A percentile compares a stretch with the other conserved stretches of the same genome.
These are phyloP conservation scores for Hansenula lynferdii DNA, from an alignment of 1,139 yeast species.

Conservation along the genomic window DNA sequence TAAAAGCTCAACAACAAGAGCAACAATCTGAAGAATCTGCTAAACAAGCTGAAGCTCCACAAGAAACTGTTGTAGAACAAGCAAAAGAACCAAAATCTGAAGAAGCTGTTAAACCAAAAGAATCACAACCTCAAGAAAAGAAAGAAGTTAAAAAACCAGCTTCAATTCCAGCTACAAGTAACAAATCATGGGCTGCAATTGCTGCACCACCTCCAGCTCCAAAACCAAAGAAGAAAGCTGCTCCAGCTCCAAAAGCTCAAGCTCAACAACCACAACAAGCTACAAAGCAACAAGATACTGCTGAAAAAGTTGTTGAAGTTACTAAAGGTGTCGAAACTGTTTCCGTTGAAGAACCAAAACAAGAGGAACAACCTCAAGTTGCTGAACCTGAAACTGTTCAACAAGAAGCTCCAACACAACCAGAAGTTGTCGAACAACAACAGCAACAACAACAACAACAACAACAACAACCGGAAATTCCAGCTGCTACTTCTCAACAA, in stretches of 20 bases:
- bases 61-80: background rate
- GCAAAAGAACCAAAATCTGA: constrained; percentile 11
- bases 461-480: constrained; percentile 7
- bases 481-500: constrained; percentile 2
- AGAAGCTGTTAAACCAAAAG: constrained; percentile 1
- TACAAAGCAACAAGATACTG: background rate
- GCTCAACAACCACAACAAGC: constrained; percentile 11
- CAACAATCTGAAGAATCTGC: constrained; percentile 7
- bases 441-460: no score
- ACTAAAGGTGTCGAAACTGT: constrained; percentile 14
- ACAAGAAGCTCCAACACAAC: constrained; percentile 13
- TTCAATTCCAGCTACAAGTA: constrained; percentile 24
- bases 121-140: no score
- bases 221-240: constrained; percentile 29
- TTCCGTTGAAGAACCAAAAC: constrained; percentile 12
- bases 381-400: constrained; percentile 11
- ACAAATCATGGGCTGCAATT: constrained; percentile 53
- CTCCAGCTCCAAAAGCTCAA: constrained; percentile 16
- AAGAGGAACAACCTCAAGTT: constrained; percentile 12
- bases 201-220: constrained; percentile 65
- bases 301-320: constrained; percentile 10
- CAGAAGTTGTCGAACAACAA: constrained; percentile 8
- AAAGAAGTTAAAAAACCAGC: constrained; percentile 21
- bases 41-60: background rate
- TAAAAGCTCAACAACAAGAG: constrained; percentile 10